These are phyloP conservation scores for Cercospora nicotianae DNA, from an alignment of 2,329 filamentous ascomycete genomes.

Conservation along the genomic window DNA sequence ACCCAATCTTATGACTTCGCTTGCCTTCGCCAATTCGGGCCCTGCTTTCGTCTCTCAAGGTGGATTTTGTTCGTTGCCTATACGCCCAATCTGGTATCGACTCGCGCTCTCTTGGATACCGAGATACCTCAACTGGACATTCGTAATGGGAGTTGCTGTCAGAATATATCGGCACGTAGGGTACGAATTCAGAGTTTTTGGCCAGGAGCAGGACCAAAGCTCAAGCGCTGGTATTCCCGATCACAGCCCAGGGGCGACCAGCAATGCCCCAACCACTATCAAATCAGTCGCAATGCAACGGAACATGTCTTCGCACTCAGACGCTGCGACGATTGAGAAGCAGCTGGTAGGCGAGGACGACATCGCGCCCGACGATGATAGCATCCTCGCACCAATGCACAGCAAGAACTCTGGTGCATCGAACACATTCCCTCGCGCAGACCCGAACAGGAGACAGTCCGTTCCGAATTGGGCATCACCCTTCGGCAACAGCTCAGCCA, in stretches of 20 bases:
- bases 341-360: constrained; percentile 17
- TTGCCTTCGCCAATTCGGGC: constrained; percentile 62
- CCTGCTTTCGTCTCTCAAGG: constrained; percentile 62
- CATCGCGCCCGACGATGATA: constrained; percentile 31
- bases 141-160: constrained; percentile 65
- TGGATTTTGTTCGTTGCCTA: constrained; percentile 69
- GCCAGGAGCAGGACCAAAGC: constrained; percentile 32
- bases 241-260: constrained; percentile 7
- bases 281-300: constrained; percentile 13
- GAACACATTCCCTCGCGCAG: constrained; percentile 8
- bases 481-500: constrained; percentile 19
- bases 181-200: constrained; percentile 45
- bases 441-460: constrained; percentile 24
- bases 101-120: constrained; percentile 71
- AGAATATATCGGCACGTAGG: constrained; percentile 70
- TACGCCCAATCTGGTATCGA: constrained; percentile 67
- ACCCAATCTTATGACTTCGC: constrained; percentile 59
- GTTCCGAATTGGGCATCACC: constrained; percentile 26
- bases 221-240: constrained; percentile 21
- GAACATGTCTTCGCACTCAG: constrained; percentile 18
- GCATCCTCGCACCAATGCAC: background rate
- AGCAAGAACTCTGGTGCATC: background rate
- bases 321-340: constrained; percentile 25
- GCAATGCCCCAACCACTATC: constrained; percentile 3
- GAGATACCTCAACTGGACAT: constrained; percentile 65